Percentiles rank a stretch among this genome's conserved stretches.
These are phyloP conservation scores for Verticillium longisporum DNA, from an alignment of 2,329 filamentous ascomycete genomes.

Conservation along the genomic window DNA sequence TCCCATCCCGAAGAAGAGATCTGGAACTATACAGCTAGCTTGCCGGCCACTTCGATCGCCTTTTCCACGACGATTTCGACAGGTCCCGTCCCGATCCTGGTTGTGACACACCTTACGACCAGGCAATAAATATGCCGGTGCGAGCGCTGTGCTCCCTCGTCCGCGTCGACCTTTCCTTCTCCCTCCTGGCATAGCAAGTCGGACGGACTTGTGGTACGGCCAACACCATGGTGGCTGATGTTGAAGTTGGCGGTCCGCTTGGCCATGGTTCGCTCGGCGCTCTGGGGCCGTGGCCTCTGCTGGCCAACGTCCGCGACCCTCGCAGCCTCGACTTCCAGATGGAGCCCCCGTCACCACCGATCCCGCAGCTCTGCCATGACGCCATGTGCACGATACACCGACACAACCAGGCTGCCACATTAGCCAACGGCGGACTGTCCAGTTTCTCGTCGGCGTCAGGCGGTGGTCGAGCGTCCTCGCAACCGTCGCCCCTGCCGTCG, in stretches of 20 bases:
- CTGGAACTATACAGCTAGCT: not conserved
- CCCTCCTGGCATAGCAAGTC: not conserved
- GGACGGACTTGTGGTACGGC: not conserved
- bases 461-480: not conserved
- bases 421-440: not conserved
- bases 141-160: not conserved
- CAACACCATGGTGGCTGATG: not conserved
- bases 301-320: not conserved
- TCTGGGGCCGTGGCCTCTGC: constrained; percentile 5
- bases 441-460: not conserved
- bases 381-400: not conserved
- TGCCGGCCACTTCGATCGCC: not conserved
- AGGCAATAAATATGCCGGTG: not conserved
- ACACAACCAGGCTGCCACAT: not conserved
- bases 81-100: not conserved
- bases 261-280: constrained; percentile 5
- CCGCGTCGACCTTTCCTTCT: not conserved
- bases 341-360: constrained; percentile 2
- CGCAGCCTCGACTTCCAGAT: not conserved
- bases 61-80: not conserved
- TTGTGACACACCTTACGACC: not conserved
- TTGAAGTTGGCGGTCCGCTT: constrained; percentile 6
- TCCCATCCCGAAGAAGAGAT: not conserved
- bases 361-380: not conserved
- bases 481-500: constrained; percentile 4